These are phyloP conservation scores for Lyophyllum atratum DNA, from an alignment of 768 basidiomycete genomes.

Conservation along the genomic window DNA sequence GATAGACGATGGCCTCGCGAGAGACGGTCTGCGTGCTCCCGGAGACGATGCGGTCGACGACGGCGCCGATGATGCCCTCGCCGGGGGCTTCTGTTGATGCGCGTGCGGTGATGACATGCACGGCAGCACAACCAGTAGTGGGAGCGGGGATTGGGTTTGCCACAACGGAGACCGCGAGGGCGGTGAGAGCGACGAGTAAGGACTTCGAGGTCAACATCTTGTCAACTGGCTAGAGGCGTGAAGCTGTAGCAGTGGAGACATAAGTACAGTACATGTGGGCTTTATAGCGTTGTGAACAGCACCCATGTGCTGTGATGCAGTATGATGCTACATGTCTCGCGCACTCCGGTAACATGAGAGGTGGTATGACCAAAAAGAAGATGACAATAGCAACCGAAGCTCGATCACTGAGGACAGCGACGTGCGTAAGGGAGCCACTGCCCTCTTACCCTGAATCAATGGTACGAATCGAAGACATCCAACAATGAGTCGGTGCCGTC, in stretches of 20 bases:
- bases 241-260: neutral
- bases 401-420: neutral
- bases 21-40: conserved; percentile 28
- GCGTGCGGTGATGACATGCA: conserved; percentile 29
- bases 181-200: neutral
- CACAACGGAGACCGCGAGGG: neutral
- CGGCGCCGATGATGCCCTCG: conserved; percentile 26
- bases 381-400: neutral
- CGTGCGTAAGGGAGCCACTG: neutral
- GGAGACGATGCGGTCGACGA: conserved; percentile 25
- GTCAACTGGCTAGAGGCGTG: neutral
- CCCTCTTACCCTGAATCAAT: neutral
- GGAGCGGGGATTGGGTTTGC: conserved; percentile 19
- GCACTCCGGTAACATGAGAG: no score
- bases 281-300: neutral
- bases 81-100: conserved; percentile 28
- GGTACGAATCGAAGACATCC: neutral
- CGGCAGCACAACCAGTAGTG: conserved; percentile 24
- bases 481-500: no score
- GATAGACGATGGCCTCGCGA: conserved; percentile 27
- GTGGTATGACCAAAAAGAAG: neutral
- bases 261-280: no score
- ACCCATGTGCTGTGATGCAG: no score
- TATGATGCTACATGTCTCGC: no score
- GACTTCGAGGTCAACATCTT: neutral